A percentile compares a stretch with the other conserved stretches of the same genome.
phyloP scores from a whole-genome alignment of 2,329 filamentous ascomycete species.

The Ophiostoma australiae region DNA sequence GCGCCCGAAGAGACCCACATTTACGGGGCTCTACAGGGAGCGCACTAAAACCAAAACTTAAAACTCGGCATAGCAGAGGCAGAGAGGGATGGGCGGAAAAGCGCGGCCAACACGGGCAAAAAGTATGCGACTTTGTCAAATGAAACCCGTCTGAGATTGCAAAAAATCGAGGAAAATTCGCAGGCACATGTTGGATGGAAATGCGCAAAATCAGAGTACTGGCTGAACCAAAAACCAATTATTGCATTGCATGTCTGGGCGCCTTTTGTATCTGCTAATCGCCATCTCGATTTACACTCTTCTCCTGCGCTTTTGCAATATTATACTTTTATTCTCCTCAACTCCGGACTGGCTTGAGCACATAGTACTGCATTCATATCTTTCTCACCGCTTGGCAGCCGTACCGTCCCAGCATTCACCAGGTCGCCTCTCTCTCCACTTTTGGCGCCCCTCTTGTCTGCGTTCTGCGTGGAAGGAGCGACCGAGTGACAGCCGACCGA shows the following conservation, averaged over 20 bases:
- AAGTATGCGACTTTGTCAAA: background rate
- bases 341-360: background rate
- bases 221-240: background rate
- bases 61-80: slow-evolving; percentile 3
- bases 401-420: slow-evolving; percentile 8
- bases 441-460: slow-evolving; percentile 13
- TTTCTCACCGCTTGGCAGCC: slow-evolving; percentile 14
- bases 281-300: background rate
- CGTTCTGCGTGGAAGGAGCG: background rate
- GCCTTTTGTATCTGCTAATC: background rate
- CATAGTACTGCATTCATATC: background rate
- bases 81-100: background rate
- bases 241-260: background rate
- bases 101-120: slow-evolving; percentile 2
- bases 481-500: slow-evolving; percentile 10
- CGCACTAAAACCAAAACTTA: slow-evolving; percentile 7
- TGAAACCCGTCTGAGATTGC: background rate
- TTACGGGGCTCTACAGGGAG: slow-evolving; percentile 1
- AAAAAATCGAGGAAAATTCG: background rate
- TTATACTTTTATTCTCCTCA: background rate
- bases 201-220: background rate
- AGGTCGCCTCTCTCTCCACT: slow-evolving; percentile 14
- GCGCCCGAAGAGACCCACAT: background rate
- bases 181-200: background rate
- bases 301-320: background rate